Percentiles rank a stretch among this genome's conserved stretches.
Conservation (phyloP, 2,329 filamentous ascomycete species). For the Metarhizium brunneum region DNA sequence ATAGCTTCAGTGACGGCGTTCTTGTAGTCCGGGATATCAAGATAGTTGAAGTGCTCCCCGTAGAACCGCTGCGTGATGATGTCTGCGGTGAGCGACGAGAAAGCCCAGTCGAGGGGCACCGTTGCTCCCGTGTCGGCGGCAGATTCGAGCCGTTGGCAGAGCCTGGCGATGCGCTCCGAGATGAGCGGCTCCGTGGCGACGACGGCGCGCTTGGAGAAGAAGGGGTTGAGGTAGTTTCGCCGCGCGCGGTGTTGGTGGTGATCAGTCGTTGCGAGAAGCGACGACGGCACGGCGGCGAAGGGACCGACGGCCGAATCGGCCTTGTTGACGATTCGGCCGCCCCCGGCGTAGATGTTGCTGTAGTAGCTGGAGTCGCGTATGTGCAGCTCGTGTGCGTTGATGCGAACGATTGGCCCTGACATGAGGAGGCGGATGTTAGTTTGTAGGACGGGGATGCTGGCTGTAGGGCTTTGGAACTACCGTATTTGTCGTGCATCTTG, state of each 20-base stretch:
- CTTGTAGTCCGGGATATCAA: too few species aligned
- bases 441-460: background rate
- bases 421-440: background rate
- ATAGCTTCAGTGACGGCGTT: too few species aligned
- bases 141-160: background rate
- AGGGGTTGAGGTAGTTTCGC: conserved; percentile 10
- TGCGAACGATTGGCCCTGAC: conserved; percentile 22
- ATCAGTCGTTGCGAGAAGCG: conserved; percentile 6
- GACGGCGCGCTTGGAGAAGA: conserved; percentile 16
- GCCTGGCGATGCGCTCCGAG: conserved; percentile 7
- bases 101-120: too few species aligned
- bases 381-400: conserved; percentile 24
- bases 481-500: conserved; percentile 20
- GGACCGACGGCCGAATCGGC: too few species aligned
- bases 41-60: too few species aligned
- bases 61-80: too few species aligned
- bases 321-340: too few species aligned
- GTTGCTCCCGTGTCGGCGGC: too few species aligned
- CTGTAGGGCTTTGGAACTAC: conserved; percentile 3
- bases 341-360: conserved; percentile 14
- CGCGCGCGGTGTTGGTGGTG: conserved; percentile 9
- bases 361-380: conserved; percentile 17
- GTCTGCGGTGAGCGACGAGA: too few species aligned
- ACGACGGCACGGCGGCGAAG: background rate
- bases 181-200: conserved; percentile 10